Percentiles rank a stretch among this genome's conserved stretches.
phyloP scores from a whole-genome alignment of 768 basidiomycete species.

The Mycena galopus region DNA sequence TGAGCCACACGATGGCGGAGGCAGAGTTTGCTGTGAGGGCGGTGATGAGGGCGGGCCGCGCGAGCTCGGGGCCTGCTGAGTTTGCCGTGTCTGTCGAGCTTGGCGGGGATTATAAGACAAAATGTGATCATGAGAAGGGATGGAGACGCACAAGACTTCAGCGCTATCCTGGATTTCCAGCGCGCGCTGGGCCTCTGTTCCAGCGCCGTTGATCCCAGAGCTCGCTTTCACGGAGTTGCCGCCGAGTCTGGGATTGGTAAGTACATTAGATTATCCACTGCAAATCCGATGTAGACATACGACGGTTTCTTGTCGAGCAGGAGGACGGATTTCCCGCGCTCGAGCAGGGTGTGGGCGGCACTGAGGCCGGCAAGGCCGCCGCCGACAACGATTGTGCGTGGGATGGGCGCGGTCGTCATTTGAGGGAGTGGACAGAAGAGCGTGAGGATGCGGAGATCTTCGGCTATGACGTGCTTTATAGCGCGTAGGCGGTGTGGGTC shows the following conservation, averaged over 20 bases:
- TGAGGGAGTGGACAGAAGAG: not conserved
- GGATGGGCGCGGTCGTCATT: not conserved
- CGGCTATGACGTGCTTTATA: not conserved
- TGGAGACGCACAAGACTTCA: conserved; percentile 37
- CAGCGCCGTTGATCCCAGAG: conserved; percentile 47
- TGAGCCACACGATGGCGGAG: not conserved
- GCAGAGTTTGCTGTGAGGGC: conserved; percentile 44
- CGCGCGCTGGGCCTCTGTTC: conserved; percentile 38
- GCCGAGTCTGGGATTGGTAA: conserved; percentile 26
- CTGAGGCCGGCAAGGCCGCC: conserved; percentile 43
- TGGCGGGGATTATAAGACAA: not conserved
- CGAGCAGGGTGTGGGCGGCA: conserved; percentile 84
- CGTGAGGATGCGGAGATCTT: too few relatives aligned
- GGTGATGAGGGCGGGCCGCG: conserved; percentile 40
- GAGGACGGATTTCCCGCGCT: conserved; percentile 78
- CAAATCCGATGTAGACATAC: conserved; percentile 27
- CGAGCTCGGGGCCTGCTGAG: conserved; percentile 39
- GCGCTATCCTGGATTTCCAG: conserved; percentile 35
- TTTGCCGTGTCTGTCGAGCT: conserved; percentile 38
- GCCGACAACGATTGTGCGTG: conserved; percentile 15
- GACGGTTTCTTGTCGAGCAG: conserved; percentile 65
- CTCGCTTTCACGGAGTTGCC: conserved; percentile 46
- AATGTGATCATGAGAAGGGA: not conserved
- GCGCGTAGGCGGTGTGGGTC: too few relatives aligned
- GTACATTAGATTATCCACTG: not conserved